These are phyloP conservation scores for Raffaelea albimanens DNA, from an alignment of 2,329 filamentous ascomycete genomes.

Conservation along the genomic window DNA sequence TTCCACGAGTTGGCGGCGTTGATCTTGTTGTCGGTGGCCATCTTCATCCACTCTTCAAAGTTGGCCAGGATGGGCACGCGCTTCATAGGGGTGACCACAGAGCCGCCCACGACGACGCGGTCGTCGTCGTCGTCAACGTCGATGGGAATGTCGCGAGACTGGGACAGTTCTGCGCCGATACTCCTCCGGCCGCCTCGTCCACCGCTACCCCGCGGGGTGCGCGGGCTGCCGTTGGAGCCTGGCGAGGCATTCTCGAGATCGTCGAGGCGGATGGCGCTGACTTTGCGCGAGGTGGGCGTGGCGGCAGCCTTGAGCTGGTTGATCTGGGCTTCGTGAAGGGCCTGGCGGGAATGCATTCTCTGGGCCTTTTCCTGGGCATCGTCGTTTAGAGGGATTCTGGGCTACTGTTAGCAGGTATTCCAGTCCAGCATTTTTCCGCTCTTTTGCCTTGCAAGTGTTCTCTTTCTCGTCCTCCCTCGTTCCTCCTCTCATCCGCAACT, in stretches of 20 bases:
- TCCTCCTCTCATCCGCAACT: conserved; percentile 16
- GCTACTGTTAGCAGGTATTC: too few species aligned
- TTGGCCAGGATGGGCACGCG: conserved; percentile 92
- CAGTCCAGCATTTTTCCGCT: too few species aligned
- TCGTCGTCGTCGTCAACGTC: conserved; percentile 33
- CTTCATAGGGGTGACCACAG: conserved; percentile 85
- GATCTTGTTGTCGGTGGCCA: conserved; percentile 99
- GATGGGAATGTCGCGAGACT: neutral
- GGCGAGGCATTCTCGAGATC: conserved; percentile 46
- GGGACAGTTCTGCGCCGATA: conserved; percentile 15
- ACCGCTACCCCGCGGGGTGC: conserved; percentile 28
- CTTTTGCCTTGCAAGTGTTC: too few species aligned
- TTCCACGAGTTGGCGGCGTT: conserved; percentile 98
- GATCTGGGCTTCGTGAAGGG: conserved; percentile 81
- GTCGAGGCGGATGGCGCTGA: conserved; percentile 43
- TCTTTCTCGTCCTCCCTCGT: neutral
- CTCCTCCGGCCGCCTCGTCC: conserved; percentile 11
- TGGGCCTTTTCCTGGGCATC: conserved; percentile 86
- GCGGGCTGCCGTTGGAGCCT: conserved; percentile 37
- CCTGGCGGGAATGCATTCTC: conserved; percentile 78
- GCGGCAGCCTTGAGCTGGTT: conserved; percentile 77
- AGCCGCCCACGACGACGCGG: conserved; percentile 49
- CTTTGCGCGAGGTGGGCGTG: conserved; percentile 59
- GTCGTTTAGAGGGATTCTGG: conserved; percentile 79
- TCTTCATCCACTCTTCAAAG: conserved; percentile 99